Percentiles rank a stretch among this genome's conserved stretches.
Evolutionary conservation across 73 alveolate species (phyloP).

Genomic region (Tetrahymena borealis): DNA sequence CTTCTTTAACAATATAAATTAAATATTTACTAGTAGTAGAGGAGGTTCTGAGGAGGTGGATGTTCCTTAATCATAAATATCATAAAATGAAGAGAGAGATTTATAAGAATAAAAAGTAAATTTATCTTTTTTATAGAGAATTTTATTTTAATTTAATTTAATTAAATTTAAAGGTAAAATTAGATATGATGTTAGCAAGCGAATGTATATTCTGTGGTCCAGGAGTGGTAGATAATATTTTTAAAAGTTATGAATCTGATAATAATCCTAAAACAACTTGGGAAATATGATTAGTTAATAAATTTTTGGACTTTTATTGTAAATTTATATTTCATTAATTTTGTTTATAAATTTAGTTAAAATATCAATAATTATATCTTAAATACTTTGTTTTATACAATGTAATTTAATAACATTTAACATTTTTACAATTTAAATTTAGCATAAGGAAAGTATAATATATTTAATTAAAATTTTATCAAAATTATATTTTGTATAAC

Average conservation of each 20-base stretch:
- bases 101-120: conserved; percentile 35
- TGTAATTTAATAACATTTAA: not conserved
- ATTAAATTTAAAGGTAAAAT: not conserved
- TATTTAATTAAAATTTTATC: not conserved
- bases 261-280: conserved; percentile 10
- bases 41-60: conserved; percentile 24
- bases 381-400: too few relatives aligned
- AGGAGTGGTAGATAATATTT: conserved; percentile 35
- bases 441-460: not conserved
- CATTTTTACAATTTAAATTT: too few relatives aligned
- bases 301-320: too few relatives aligned
- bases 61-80: conserved; percentile 8
- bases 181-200: conserved; percentile 30
- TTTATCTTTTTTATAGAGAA: not conserved
- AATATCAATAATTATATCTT: too few relatives aligned
- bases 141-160: conserved; percentile 18
- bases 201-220: conserved; percentile 47
- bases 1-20: not conserved
- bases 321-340: too few relatives aligned
- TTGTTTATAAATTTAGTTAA: too few relatives aligned
- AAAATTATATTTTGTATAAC: too few relatives aligned
- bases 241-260: conserved; percentile 24
- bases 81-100: conserved; percentile 21
- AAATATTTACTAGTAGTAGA: not conserved
- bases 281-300: conserved; percentile 9